These are phyloP conservation scores for Pythium graminicola DNA, from an alignment of 352 stramenopile species.

Conservation along the genomic window DNA sequence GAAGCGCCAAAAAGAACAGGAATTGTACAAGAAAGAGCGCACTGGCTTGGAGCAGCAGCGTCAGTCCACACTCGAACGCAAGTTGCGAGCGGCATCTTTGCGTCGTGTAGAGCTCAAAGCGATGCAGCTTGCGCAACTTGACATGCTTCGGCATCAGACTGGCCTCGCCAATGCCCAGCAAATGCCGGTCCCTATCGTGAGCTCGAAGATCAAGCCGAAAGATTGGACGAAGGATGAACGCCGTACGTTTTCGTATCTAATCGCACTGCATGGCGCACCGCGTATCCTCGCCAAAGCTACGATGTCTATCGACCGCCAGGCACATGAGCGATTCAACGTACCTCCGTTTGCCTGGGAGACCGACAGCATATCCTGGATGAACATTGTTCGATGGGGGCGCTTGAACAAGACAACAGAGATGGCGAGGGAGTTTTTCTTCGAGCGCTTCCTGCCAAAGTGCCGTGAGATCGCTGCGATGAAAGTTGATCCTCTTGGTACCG, in stretches of 20 bases:
- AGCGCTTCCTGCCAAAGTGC: conserved; percentile 70
- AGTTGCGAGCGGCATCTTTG: conserved; percentile 49
- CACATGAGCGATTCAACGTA: conserved; percentile 17
- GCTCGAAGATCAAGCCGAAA: conserved; percentile 62
- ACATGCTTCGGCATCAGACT: conserved; percentile 65
- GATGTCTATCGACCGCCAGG: conserved; percentile 11
- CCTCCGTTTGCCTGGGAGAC: conserved; percentile 66
- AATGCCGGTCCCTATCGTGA: conserved; percentile 45
- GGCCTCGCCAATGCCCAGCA: conserved; percentile 60
- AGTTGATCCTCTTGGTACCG: conserved; percentile 63
- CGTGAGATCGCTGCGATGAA: conserved; percentile 73
- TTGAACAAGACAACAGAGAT: conserved; percentile 74
- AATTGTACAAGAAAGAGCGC: conserved; percentile 74
- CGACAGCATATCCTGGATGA: conserved; percentile 77
- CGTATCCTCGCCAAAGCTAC: conserved; percentile 60
- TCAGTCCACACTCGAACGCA: conserved; percentile 62
- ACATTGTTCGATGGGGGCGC: conserved; percentile 74
- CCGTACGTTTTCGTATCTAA: conserved; percentile 69
- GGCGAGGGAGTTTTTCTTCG: conserved; percentile 56
- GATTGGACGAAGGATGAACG: conserved; percentile 87
- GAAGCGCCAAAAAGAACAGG: conserved; percentile 74
- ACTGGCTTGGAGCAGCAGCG: conserved; percentile 61
- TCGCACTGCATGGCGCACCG: conserved; percentile 66
- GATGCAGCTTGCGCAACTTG: conserved; percentile 76
- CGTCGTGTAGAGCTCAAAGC: conserved; percentile 79